Percentiles rank a stretch among this genome's conserved stretches.
These are phyloP conservation scores for Neohortaea acidophila DNA, from an alignment of 495 filamentous ascomycete species.

Conservation along the genomic window DNA sequence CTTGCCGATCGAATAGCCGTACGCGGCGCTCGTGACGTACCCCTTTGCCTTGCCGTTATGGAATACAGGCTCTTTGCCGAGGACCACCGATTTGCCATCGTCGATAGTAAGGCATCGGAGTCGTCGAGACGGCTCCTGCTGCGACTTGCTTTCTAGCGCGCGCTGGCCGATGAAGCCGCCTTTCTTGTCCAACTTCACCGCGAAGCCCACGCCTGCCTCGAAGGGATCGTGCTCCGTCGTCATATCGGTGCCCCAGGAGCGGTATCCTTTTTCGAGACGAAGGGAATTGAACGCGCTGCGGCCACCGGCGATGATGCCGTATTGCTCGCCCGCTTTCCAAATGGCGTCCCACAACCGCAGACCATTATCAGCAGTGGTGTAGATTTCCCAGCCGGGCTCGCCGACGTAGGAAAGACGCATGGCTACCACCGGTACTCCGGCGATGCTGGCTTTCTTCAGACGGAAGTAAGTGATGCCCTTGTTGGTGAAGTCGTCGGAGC, in stretches of 20 bases:
- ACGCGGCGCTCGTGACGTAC: constrained; percentile 36
- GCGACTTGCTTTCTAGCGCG: constrained; percentile 22
- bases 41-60: constrained; percentile 26
- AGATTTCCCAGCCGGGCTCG: constrained; percentile 38
- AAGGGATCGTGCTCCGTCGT: constrained; percentile 36
- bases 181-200: constrained; percentile 25
- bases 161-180: constrained; percentile 30
- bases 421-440: constrained; percentile 30
- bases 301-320: constrained; percentile 35
- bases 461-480: constrained; percentile 28
- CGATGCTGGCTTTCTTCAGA: constrained; percentile 26
- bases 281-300: constrained; percentile 35
- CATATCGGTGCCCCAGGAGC: constrained; percentile 32
- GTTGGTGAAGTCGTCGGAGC: constrained; percentile 29
- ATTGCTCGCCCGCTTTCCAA: constrained; percentile 30
- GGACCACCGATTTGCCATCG: constrained; percentile 32
- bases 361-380: constrained; percentile 34
- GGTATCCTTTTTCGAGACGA: constrained; percentile 35
- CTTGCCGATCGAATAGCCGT: constrained; percentile 33
- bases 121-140: constrained; percentile 19
- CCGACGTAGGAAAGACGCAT: constrained; percentile 36
- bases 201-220: constrained; percentile 31
- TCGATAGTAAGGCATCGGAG: constrained; percentile 32
- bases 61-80: constrained; percentile 39
- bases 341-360: constrained; percentile 33